Base-by-base conservation (phyloP, 257 asterid genomes). In the Paulownia fortunei region DNA sequence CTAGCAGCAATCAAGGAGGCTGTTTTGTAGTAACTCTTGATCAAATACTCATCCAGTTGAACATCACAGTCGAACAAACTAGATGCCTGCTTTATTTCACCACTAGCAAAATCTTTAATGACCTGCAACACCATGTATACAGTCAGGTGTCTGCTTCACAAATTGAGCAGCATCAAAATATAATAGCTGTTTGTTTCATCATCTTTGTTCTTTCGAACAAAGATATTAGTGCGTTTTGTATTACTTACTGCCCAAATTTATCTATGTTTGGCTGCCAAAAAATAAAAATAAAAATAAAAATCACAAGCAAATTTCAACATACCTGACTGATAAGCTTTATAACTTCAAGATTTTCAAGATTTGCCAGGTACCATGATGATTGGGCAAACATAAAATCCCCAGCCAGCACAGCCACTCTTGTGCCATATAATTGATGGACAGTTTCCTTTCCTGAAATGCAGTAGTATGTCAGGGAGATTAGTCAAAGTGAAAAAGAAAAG, bases 311-410 rank as follows among this genome's bases (percentile, higher is more conserved):
- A 63, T 47, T 60, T 19, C 61, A 66, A 39, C 46, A 49, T 82
- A 94, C 99, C 97, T 95, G 98, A 68, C 99, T 92, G 79, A 95
- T 90, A 42, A 95, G 97, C 89, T 95, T 92, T 74, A 95, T 95
- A 74, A 95, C 97, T 78, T 95, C 98, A 30, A 95, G 89, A 63
- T 95, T 95, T 86, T 92, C 99, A 30, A 95, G 99, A 83, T 92
- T 95, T 21, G 98, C 99, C 6, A 95, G 88, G 89, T 91, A 92
- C 99, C 98, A 95, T 15, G 99, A 95, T 10, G 99, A 93, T 81
- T 95, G 99, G 32, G 99, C 98, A 78, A 94, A 92, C 98, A 94
- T 92, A 72, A 91, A 92, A 88, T 94, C 98, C n/a, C 98, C 98
- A 59, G 97, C 98, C 79, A 94, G 86, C 4, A 94, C 98, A 37